Conservation (phyloP, 2,329 filamentous ascomycete species). For the Penicillium italicum region DNA sequence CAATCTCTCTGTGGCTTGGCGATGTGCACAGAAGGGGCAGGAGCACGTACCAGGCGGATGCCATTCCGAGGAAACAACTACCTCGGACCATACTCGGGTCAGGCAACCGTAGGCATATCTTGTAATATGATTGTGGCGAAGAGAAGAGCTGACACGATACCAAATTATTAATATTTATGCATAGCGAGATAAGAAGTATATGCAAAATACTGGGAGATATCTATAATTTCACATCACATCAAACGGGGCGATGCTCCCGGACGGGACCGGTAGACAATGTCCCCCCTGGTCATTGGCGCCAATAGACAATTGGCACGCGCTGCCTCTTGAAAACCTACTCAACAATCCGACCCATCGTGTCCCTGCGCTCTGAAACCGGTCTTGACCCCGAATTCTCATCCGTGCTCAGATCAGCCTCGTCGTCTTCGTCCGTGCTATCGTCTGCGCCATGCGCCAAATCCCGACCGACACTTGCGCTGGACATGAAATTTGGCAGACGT, state of each 20-base stretch:
- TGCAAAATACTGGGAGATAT: slow-evolving; percentile 1
- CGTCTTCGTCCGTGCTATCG: slow-evolving; percentile 38
- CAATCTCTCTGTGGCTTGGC: neutral
- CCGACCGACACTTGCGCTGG: slow-evolving; percentile 33
- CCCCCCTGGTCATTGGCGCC: neutral
- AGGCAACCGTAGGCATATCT: neutral
- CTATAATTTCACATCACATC: slow-evolving; percentile 2
- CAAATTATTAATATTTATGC: slow-evolving; percentile 5
- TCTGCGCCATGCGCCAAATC: slow-evolving; percentile 35
- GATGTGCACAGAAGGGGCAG: neutral
- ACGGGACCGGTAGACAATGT: neutral
- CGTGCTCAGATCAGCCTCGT: slow-evolving; percentile 30
- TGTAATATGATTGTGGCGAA: neutral
- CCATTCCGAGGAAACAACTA: neutral
- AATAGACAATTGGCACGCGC: neutral
- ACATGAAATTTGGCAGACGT: slow-evolving; percentile 50
- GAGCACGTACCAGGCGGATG: neutral
- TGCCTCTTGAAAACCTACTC: neutral
- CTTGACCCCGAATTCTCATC: slow-evolving; percentile 26
- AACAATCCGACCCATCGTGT: slow-evolving; percentile 6
- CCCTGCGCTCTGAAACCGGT: neutral
- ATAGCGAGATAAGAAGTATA: slow-evolving; percentile 4
- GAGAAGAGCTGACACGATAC: neutral
- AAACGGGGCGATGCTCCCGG: too few relatives aligned
- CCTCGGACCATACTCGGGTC: neutral